Conservation (phyloP, 2,329 filamentous ascomycete species). For the Leptodontidium sp. region DNA sequence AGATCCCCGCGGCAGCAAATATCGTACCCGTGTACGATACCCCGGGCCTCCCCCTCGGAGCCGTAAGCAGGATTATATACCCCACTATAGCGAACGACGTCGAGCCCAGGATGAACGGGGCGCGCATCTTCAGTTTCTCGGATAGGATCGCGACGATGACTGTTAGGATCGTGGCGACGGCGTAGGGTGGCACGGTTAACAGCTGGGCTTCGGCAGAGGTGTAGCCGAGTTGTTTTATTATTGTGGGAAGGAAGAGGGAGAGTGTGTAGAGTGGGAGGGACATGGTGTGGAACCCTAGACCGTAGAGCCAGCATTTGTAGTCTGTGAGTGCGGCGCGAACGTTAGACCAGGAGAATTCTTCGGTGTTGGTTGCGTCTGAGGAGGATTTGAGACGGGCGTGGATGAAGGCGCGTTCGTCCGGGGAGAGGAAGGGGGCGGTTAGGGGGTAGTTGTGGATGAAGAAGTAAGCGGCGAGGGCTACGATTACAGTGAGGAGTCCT, state of each 20-base stretch:
- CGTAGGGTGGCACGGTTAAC: slow-evolving; percentile 60
- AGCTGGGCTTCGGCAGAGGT: slow-evolving; percentile 56
- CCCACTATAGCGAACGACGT: slow-evolving; percentile 64
- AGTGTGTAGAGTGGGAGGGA: slow-evolving; percentile 60
- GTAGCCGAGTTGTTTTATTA: slow-evolving; percentile 60
- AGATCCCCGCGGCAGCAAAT: slow-evolving; percentile 72
- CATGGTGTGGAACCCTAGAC: slow-evolving; percentile 75
- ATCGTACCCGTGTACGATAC: slow-evolving; percentile 66
- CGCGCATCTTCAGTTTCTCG: slow-evolving; percentile 52
- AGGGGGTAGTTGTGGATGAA: slow-evolving; percentile 57
- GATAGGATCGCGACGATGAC: slow-evolving; percentile 58
- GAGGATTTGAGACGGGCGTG: slow-evolving; percentile 71
- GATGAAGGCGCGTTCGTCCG: slow-evolving; percentile 48
- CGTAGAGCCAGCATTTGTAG: slow-evolving; percentile 77
- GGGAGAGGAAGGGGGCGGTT: slow-evolving; percentile 52
- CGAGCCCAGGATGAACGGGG: slow-evolving; percentile 63
- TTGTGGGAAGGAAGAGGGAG: slow-evolving; percentile 51
- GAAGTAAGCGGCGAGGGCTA: slow-evolving; percentile 51
- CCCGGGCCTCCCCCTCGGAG: slow-evolving; percentile 47
- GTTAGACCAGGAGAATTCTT: slow-evolving; percentile 73
- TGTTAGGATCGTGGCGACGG: slow-evolving; percentile 64
- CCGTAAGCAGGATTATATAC: slow-evolving; percentile 59
- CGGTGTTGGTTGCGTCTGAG: slow-evolving; percentile 73
- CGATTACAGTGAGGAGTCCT: slow-evolving; percentile 46
- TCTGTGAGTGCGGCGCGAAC: slow-evolving; percentile 71